Evolutionary conservation across 768 basidiomycete genomes (phyloP), one percentile per base, ranked within the genome.

Genomic region (Rhodotorula toruloides): DNA sequence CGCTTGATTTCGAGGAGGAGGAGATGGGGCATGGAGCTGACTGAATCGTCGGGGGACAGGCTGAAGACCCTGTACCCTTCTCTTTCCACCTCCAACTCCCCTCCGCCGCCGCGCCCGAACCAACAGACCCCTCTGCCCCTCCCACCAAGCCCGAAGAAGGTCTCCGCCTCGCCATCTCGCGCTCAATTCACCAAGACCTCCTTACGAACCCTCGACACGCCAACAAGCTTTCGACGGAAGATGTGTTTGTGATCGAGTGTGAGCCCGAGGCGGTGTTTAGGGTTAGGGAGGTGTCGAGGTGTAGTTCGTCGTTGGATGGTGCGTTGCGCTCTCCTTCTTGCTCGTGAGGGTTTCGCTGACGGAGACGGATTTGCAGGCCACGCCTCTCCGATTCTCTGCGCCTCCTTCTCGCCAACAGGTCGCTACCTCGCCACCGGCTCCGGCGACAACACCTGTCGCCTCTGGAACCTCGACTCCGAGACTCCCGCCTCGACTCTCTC

Each of bases 381-480:
- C 74, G 83, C 86, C 13, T 89, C 90, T 0, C 90, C 94, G 2
- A 98, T 98, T 60, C 82, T 97, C 14, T 98, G 94, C 74, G 91
- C 93, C 47, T 86, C 90, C 2, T 96, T 97, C 77, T 96, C 92
- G 11, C 96, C 96, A 0, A 96, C 92, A 0, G 94, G 96, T 14
- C 83, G 84, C 69, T 80, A 89, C 48, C 86, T 96, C 22, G 94
- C 92, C 16, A 99, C 96, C 0, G 96, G 96, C 3, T 90, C 91
- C 0, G 96, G 93, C 3, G 96, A 98, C 75, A 90, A 89, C 34
- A 89, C 87, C 63, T 91, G 88, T 19, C 84, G 96, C 7, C 79
- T 99, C 31, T 98, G 96, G 96, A 88, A 98, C 77, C 83, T 98
- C 54, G 84, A 87, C 74, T 94, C 89, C 0, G 96, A 98, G 77